Evolutionary conservation across 169 alveolate genomes (phyloP), one percentile per base, ranked within the genome.

Genomic region (Plasmodium gaboni): DNA sequence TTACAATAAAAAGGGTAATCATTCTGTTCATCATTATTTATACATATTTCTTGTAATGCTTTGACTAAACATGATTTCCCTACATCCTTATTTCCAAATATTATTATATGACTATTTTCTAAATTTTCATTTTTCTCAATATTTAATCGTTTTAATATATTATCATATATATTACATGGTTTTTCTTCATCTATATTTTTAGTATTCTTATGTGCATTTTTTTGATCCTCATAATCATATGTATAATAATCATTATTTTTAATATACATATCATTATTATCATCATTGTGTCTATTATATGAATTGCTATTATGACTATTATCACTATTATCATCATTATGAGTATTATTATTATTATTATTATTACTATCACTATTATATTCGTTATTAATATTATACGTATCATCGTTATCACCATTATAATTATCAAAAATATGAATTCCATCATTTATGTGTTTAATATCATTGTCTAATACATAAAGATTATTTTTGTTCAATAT

Each of bases 51-150:
- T 50, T 78, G 89, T 15, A 78, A 60, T 19, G 89, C 50, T 65
- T 65, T 64, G 15, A 78, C 53, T 65, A 78, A 65, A 3, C 61
- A 64, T 44, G 89, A 78, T 10, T 78, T 78, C 24, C 89, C 89
- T 7, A 78, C 89, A 69, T 78, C 78, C 48, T 78, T 78, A 65
- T 78, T 78, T 12, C 89, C 89, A n/a, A 78, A 46, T 15, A 78
- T 65, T 64, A 78, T 78, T 17, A 78, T 65, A 24, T 78, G 89
- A 44, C 89, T 78, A 51, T 24, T 78, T 69, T 78, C 89, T n/a
- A 78, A 19, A 22, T 78, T 70, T 28, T 78, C 89, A 19, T 65
- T 48, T 65, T 78, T 26, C 22, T 59, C 71, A 22, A 78, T 48
- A 44, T 64, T 78, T 51, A 78, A 78, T 78, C 64, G 64, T 78